Evolutionary conservation across 1,284 basidiomycete species (phyloP), one percentile per base, ranked within the genome.

Genomic region (Gymnopus androsaceus): DNA sequence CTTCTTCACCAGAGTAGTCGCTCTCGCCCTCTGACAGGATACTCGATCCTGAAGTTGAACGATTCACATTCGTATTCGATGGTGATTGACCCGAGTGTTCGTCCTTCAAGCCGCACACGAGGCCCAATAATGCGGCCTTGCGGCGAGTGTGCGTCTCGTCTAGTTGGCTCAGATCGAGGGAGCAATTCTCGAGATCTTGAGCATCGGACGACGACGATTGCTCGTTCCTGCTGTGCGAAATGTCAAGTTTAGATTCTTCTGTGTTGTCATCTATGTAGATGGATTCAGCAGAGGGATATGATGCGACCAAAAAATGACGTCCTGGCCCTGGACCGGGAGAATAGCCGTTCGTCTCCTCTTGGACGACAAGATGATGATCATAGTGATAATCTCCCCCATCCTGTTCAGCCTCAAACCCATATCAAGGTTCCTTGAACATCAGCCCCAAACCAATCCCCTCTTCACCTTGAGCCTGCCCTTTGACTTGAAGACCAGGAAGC

Each of bases 71-170:
- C 23, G 21, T 3, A 25, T 14, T 23, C n/a, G n/a, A n/a, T 25
- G 8, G 11, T 19, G n/a, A 28, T 19, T 19, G 11, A 4, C 50
- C 3, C 19, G 9, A 42, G 21, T 25, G 23, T 40, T 21, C 6
- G n/a, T 21, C 23, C 31, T 54, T 34, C n/a, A 81, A 63, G 15
- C 72, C 75, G 41, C 74, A 68, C 17, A 81, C 75, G 9, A 81
- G 71, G 1, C 75, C 75, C 14, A 76, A 57, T 14, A 82, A 66
- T 19, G 75, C 76, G 48, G 72, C 73, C 31, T 73, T 70, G 27
- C 76, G 72, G 36, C 67, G 65, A 47, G 61, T 63, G 17, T 66
- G 65, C 8, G 55, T 57, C 19, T 63, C 63, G 21, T 65, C 63
- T 3, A 53, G 50, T 7, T 54, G 36, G 25, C 60, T 59, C n/a